Base-by-base conservation (phyloP, 768 basidiomycete genomes). In the Naganishia onofrii region DNA sequence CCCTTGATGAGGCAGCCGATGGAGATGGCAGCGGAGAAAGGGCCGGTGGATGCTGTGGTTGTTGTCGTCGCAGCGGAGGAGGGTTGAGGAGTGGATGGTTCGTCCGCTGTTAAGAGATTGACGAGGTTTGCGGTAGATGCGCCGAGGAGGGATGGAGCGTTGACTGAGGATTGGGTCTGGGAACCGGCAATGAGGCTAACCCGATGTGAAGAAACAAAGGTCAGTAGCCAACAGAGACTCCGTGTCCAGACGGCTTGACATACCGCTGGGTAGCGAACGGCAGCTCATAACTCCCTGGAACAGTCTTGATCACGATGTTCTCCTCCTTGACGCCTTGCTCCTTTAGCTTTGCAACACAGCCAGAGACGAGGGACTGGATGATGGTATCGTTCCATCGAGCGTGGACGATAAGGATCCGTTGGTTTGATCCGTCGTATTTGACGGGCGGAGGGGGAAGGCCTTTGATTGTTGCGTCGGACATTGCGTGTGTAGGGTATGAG, bases 1-100 rank as follows among this genome's bases (percentile, higher is more conserved):
- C 96, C 95, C 80, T 99, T 99, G 85, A 99, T 96, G 79, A 99
- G 88, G 44, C 95, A 93, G 17, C 96, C 96, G 77, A 98, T 92
- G 66, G 96, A 93, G 79, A 99, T 95, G 73, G 96, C 88, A 17
- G 93, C 96, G 80, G 95, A 90, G 75, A 98, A 97, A 0, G 95
- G 89, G 2, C 71, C 69, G 5, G 76, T 78, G 23, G 78, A 76
- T 44, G 74, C 67, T 48, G 48, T 67, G 85, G 84, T 19, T 78
- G 81, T 85, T 82, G 82, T 83, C 19, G 81, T 70, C 12, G 73
- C 72, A 0, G 80, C 66, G 10, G 72, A 60, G 8, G 77, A 75
- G 72, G 66, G 76, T 67, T 74, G 44, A n/a, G 74, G 65, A 29
- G 83, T 78, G 38, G 2, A 82, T 19, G 85, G 83, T 19, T 87